phyloP scores from a whole-genome alignment of 2,329 filamentous ascomycete species.

The Trichothecium roseum region DNA sequence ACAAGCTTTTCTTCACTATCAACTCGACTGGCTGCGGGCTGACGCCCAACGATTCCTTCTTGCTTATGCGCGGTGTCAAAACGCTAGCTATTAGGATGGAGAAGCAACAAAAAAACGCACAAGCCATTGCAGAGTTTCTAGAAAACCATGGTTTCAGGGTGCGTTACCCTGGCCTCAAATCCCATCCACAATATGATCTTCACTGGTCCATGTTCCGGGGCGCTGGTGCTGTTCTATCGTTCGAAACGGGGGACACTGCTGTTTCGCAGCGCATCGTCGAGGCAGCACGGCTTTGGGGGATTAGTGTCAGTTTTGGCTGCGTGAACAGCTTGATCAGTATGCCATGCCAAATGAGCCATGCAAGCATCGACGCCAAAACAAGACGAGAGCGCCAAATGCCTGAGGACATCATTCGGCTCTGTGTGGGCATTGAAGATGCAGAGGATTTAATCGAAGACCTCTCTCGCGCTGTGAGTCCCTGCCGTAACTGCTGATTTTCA shows the following conservation, averaged over 20 bases:
- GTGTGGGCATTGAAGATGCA: conserved; percentile 90
- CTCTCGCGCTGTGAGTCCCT: conserved; percentile 66
- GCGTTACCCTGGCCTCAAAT: conserved; percentile 86
- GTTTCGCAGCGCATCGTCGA: conserved; percentile 91
- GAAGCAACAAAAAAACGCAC: conserved; percentile 89
- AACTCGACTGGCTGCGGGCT: conserved; percentile 92
- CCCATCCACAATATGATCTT: conserved; percentile 90
- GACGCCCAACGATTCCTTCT: conserved; percentile 89
- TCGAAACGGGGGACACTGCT: conserved; percentile 81
- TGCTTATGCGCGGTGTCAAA: conserved; percentile 92
- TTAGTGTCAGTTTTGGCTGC: conserved; percentile 94
- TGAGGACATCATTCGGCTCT: conserved; percentile 91
- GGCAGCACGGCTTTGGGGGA: conserved; percentile 82
- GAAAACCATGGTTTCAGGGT: conserved; percentile 88
- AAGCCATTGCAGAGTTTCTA: conserved; percentile 84
- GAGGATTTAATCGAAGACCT: conserved; percentile 91
- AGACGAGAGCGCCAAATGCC: conserved; percentile 82
- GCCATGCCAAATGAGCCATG: conserved; percentile 99
- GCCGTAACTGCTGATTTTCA: conserved; percentile 12
- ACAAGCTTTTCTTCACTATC: conserved; percentile 93
- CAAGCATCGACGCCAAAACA: conserved; percentile 94
- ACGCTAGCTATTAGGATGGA: conserved; percentile 97
- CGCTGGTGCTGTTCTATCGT: conserved; percentile 86
- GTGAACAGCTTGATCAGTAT: conserved; percentile 98
- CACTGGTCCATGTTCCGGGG: conserved; percentile 94